Evolutionary conservation across 768 basidiomycete species (phyloP), one percentile per base, ranked within the genome.

Genomic region (Psilocybe azurescens): DNA sequence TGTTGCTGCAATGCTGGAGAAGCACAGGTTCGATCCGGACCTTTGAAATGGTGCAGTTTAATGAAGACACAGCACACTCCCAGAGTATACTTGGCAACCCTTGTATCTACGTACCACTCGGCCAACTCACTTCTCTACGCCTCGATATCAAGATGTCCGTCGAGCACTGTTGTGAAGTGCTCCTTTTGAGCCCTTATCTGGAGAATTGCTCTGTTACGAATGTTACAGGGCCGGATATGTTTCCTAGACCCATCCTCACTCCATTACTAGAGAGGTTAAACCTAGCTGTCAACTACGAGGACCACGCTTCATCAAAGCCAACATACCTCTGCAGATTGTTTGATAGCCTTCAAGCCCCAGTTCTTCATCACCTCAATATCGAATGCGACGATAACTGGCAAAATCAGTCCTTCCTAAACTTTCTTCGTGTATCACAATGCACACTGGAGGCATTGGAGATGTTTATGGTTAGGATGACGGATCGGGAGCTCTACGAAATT

Each of bases 201-300:
- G 33, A 33, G 33, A 9, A 33, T 4, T 33, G 33, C 33, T 33
- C 33, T 9, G 4, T 33, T 33, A 33, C 33, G 9, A 33, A 33
- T 9, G 33, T 33, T 9, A 33, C 33, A 33, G 33, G 33, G 33
- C 33, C 33, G 9, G 9, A 33, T 33, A 33, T 33, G 33, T 5
- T 33, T 33, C 33, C 33, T 9, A 33, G 9, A 9, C 33, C 33
- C 4, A 33, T 33, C 33, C 33, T 33, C 33, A 9, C 33, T 5
- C 33, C 20, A 28, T 20, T 46, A 28, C 28, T 63, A 5, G 33
- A 59, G 53, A 49, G 47, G 2, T 52, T 63, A 3, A 58, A 50
- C 20, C n/a, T 63, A 13, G 57, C 44, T 14, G 53, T 63, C 28
- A 59, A 63, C 46, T 63, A 53, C 29, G 57, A 63, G 24, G 62